Evolutionary conservation across 306 rosid species (phyloP).

Genomic region (barrel medic (Medicago truncatula)): DNA sequence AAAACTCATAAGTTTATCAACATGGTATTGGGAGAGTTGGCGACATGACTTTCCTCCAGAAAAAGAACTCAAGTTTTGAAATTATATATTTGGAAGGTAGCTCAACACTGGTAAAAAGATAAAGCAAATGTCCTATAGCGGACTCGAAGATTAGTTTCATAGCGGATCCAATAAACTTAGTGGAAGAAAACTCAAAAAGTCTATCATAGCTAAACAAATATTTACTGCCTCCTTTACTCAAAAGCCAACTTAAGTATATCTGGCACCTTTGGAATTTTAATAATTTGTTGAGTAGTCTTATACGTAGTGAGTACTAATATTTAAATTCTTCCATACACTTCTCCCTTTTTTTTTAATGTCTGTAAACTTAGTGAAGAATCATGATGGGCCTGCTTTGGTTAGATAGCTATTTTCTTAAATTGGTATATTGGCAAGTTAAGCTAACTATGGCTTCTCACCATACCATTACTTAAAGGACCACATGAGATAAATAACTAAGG

Average conservation of each 20-base stretch:
- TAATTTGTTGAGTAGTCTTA: constrained; percentile 37
- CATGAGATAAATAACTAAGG: not conserved
- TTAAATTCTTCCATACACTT: constrained; percentile 35
- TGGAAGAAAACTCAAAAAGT: no score
- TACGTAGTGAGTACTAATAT: constrained; percentile 37
- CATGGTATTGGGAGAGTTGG: no score
- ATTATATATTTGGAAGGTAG: no score
- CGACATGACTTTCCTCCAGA: no score
- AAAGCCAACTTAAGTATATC: constrained; percentile 52
- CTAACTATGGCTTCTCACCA: constrained; percentile 56
- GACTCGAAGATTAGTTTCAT: no score
- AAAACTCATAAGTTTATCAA: not conserved
- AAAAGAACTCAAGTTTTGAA: no score
- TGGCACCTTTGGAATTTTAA: constrained; percentile 33
- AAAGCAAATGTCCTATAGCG: no score
- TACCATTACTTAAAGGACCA: constrained; percentile 18
- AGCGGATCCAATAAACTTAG: no score
- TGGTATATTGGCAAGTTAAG: constrained; percentile 70
- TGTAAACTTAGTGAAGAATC: constrained; percentile 47
- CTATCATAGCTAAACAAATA: constrained; percentile 38
- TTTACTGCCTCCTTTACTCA: constrained; percentile 58
- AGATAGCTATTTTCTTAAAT: constrained; percentile 71
- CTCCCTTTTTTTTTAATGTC: constrained; percentile 28
- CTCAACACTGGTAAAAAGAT: no score
- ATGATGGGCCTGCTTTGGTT: constrained; percentile 55